Evolutionary conservation across 495 filamentous ascomycete genomes (phyloP).

Genomic region (Neurospora sp.): DNA sequence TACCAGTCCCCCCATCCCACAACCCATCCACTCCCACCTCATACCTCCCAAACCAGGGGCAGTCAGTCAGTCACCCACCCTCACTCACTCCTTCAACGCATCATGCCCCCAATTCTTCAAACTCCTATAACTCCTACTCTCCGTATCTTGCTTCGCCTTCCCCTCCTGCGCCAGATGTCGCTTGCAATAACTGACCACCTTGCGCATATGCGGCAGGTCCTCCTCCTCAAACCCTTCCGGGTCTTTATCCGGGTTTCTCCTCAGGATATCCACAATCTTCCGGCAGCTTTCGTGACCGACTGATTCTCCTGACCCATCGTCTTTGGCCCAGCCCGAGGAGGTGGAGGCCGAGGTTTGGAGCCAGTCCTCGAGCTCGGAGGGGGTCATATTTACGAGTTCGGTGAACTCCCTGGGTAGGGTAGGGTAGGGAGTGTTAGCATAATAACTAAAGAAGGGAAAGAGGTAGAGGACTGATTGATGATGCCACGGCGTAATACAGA

Average conservation of each 20-base stretch:
- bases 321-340: slow-evolving; percentile 47
- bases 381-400: slow-evolving; percentile 57
- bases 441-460: too few relatives aligned
- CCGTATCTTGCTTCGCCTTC: slow-evolving; percentile 42
- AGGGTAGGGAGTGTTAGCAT: too few relatives aligned
- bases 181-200: slow-evolving; percentile 47
- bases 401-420: slow-evolving; percentile 49
- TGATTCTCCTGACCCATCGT: slow-evolving; percentile 50
- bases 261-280: slow-evolving; percentile 54
- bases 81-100: slow-evolving; percentile 35
- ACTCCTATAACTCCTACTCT: slow-evolving; percentile 26
- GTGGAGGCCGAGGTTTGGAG: slow-evolving; percentile 25
- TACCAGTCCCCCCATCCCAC: too few relatives aligned
- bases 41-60: too few relatives aligned
- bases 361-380: slow-evolving; percentile 52
- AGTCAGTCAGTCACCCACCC: background rate
- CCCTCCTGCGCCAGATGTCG: slow-evolving; percentile 57
- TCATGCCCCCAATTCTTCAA: slow-evolving; percentile 68
- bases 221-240: slow-evolving; percentile 40
- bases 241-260: slow-evolving; percentile 49
- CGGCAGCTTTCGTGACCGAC: slow-evolving; percentile 57
- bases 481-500: background rate
- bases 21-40: too few relatives aligned
- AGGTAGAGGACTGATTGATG: too few relatives aligned
- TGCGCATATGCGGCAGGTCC: slow-evolving; percentile 56